A percentile compares a stretch with the other conserved stretches of the same genome.
Evolutionary conservation across 306 rosid genomes (phyloP).

Genomic region (Acacia melanoxylon): DNA sequence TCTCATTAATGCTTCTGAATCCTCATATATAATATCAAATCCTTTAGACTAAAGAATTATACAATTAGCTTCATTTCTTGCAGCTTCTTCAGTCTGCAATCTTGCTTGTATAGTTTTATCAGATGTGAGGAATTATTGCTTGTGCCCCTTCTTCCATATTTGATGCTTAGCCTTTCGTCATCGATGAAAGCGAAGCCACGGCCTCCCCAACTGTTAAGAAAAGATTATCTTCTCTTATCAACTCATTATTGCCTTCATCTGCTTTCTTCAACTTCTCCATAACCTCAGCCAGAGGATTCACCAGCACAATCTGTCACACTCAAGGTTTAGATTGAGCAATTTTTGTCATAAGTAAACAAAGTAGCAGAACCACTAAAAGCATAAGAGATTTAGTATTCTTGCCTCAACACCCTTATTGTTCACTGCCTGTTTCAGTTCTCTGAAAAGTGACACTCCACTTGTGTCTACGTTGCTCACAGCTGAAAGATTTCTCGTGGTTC

Average conservation of each 20-base stretch:
- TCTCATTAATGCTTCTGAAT: conserved; percentile 8
- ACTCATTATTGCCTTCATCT: conserved; percentile 43
- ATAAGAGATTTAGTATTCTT: conserved; percentile 23
- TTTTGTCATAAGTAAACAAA: neutral
- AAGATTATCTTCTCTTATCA: conserved; percentile 47
- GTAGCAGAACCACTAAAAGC: neutral
- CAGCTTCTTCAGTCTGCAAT: conserved; percentile 19
- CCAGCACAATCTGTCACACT: conserved; percentile 68
- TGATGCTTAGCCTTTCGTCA: conserved; percentile 44
- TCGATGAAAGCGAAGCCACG: conserved; percentile 56
- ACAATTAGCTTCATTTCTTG: neutral
- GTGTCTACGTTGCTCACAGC: conserved; percentile 90
- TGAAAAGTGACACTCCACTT: conserved; percentile 76
- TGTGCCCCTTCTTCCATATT: conserved; percentile 27
- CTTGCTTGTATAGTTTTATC: neutral
- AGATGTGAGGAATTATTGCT: neutral
- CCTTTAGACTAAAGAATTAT: conserved; percentile 2
- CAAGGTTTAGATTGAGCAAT: neutral
- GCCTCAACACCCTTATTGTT: conserved; percentile 62
- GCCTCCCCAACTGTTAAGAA: conserved; percentile 83
- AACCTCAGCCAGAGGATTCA: conserved; percentile 90
- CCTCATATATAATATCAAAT: neutral
- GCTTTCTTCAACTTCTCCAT: conserved; percentile 61
- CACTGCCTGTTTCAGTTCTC: conserved; percentile 57
- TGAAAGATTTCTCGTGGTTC: conserved; percentile 35